phyloP scores from a whole-genome alignment of 441 rosid species.

The Populus trichocarpa region DNA sequence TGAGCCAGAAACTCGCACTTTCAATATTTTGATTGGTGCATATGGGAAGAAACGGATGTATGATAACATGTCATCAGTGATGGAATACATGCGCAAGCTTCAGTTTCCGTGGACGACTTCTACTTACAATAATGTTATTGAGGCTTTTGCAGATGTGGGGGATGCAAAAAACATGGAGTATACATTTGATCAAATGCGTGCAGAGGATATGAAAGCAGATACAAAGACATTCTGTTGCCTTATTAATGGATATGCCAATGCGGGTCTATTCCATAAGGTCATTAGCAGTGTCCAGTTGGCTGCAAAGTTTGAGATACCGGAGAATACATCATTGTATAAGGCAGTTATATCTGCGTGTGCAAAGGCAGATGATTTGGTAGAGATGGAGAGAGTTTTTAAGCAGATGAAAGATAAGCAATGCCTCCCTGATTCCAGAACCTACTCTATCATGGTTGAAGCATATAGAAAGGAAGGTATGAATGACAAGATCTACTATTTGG shows the following conservation, averaged over 20 bases:
- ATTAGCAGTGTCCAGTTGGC: conserved; percentile 66
- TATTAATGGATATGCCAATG: conserved; percentile 75
- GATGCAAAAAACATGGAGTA: conserved; percentile 88
- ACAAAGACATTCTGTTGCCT: conserved; percentile 88
- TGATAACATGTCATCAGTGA: conserved; percentile 89
- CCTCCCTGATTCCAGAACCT: conserved; percentile 52
- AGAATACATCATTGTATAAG: conserved; percentile 66
- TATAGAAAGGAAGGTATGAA: conserved; percentile 72
- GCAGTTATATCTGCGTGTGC: conserved; percentile 77
- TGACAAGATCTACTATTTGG: conserved; percentile 74
- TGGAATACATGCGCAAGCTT: conserved; percentile 93
- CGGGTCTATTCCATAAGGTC: conserved; percentile 80
- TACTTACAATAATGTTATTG: conserved; percentile 85
- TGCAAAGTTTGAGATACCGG: conserved; percentile 67
- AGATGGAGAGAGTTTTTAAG: conserved; percentile 85
- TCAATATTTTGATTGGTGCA: conserved; percentile 82
- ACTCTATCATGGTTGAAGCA: conserved; percentile 67
- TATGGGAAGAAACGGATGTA: conserved; percentile 87
- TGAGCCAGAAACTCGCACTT: conserved; percentile 83
- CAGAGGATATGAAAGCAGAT: conserved; percentile 79
- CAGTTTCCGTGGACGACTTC: conserved; percentile 92
- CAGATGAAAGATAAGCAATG: conserved; percentile 73
- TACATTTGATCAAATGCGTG: conserved; percentile 82
- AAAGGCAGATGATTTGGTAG: conserved; percentile 73
- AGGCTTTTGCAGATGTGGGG: conserved; percentile 87